Evolutionary conservation across 768 basidiomycete genomes (phyloP), one percentile per base, ranked within the genome.

Genomic region (Lentinula sp.): DNA sequence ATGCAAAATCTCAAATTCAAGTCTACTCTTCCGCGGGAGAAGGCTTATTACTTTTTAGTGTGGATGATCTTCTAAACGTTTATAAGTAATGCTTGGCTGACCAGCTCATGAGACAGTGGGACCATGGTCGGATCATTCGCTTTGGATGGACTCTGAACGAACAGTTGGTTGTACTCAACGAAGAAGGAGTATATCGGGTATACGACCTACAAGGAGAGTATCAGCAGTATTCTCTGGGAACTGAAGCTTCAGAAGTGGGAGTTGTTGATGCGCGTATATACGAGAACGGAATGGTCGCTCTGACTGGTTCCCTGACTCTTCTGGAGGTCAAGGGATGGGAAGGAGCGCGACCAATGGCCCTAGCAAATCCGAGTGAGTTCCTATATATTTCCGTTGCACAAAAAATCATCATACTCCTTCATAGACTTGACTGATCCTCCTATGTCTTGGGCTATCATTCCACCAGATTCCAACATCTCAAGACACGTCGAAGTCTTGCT

Each of bases 261-360:
- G 81, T 98, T 37, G 77, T 93, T 54, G 91, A 95, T 55, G 95
- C 93, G 2, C 82, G 86, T 33, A 90, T 94, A 63, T 87, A 95
- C 56, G 92, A 93, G 63, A 85, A 81, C 63, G 97, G 96, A 0
- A 72, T 98, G 41, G 93, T 98, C 32, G 93, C 90, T 10, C 67
- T 97, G 67, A 91, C 92, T 0, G 86, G 86, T 3, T 83, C 85
- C 8, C 71, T 96, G 65, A 81, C 82, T 6, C 76, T 96, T 50
- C 69, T 96, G 56, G 95, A 98, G 70, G 87, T 96, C 59, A 91
- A 91, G 71, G 92, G 88, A 3, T 96, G 94, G 93, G 84, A 85
- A 46, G 94, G 93, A 13, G 83, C 76, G 6, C 82, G 90, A 61
- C 87, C 92, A 1, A 73, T 91, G 56, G 79, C 83, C 1, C 71